phyloP scores from a whole-genome alignment of 2,329 filamentous ascomycete species.

The Cordyceps pruinosa region DNA sequence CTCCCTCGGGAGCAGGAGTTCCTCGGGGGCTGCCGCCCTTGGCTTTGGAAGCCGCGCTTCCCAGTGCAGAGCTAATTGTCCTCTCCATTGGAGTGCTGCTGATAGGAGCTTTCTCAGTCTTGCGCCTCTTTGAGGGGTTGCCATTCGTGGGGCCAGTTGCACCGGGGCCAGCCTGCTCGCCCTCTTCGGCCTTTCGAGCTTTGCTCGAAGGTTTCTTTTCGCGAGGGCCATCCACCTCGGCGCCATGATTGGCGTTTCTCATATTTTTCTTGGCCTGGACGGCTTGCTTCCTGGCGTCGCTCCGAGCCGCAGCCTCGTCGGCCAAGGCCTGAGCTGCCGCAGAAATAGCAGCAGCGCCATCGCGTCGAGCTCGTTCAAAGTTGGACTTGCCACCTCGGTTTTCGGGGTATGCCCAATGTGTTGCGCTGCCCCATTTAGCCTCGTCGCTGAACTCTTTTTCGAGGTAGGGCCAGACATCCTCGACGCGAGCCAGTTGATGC shows the following conservation, averaged over 20 bases:
- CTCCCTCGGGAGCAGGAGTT: constrained; percentile 60
- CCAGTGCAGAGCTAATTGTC: constrained; percentile 55
- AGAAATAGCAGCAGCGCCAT: constrained; percentile 71
- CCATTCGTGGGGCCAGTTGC: constrained; percentile 49
- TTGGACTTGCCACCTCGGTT: constrained; percentile 63
- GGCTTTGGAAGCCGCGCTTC: constrained; percentile 44
- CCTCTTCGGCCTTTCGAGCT: constrained; percentile 54
- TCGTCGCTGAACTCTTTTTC: constrained; percentile 89
- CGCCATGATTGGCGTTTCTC: constrained; percentile 63
- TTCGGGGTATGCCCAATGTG: constrained; percentile 93
- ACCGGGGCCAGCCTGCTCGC: constrained; percentile 53
- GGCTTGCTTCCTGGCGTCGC: constrained; percentile 78
- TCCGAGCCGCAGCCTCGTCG: constrained; percentile 75
- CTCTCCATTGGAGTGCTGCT: constrained; percentile 55
- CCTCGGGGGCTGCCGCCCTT: constrained; percentile 60
- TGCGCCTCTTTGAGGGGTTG: constrained; percentile 66
- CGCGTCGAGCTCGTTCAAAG: constrained; percentile 68
- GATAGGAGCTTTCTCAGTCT: constrained; percentile 62
- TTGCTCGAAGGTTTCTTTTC: constrained; percentile 63
- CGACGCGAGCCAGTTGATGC: constrained; percentile 75
- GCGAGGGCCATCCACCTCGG: constrained; percentile 68
- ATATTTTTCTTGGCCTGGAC: constrained; percentile 68
- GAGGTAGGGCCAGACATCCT: constrained; percentile 80
- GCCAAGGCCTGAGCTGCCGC: constrained; percentile 71
- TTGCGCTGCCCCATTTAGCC: constrained; percentile 82